Conservation (phyloP, 148 eudicot genomes). For the Heliosperma pusillum region DNA sequence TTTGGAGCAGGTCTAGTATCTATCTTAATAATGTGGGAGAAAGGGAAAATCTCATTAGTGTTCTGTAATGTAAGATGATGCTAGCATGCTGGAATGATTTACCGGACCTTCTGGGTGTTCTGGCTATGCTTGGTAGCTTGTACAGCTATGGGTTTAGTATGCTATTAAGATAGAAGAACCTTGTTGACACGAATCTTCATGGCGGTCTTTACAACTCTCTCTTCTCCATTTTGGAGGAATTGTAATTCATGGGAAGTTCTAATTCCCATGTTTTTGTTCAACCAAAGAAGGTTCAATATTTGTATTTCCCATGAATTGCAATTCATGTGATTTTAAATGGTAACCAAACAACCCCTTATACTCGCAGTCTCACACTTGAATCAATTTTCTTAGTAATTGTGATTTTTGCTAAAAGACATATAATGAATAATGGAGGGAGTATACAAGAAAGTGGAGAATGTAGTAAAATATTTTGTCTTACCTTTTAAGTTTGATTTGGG, state of each 20-base stretch:
- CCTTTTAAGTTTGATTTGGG: not conserved
- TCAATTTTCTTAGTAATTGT: no score
- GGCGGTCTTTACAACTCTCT: not conserved
- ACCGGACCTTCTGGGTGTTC: not conserved
- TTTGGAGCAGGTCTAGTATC: no score
- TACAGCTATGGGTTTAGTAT: not conserved
- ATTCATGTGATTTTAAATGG: no score
- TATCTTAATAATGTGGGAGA: not conserved
- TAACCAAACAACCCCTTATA: no score
- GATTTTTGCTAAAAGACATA: no score
- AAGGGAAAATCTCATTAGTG: not conserved
- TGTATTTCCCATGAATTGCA: no score
- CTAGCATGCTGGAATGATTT: conserved; percentile 9
- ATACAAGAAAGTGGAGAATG: no score
- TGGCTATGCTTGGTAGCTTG: not conserved
- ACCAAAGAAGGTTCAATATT: no score
- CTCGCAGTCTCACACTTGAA: no score
- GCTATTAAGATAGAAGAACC: not conserved
- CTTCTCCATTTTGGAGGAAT: not conserved
- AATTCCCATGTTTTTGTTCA: no score
- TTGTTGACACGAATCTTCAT: not conserved
- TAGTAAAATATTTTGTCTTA: not conserved
- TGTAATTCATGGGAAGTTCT: no score
- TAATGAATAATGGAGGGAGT: no score
- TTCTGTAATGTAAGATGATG: not conserved